Conservation (phyloP, 2,329 filamentous ascomycete species). For the Uncinocarpus reesii region DNA sequence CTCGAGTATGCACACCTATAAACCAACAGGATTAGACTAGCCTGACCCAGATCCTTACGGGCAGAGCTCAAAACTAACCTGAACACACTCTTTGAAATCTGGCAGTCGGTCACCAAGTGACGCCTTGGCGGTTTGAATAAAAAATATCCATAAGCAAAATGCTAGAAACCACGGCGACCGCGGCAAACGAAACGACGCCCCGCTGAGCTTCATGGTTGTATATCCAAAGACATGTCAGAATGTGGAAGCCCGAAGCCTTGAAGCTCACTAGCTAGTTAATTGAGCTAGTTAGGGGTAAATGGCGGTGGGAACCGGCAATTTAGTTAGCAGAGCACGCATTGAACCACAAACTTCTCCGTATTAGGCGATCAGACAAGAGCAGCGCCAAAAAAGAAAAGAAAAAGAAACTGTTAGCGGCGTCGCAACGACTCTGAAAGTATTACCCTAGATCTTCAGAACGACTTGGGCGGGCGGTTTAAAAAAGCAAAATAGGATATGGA, state of each 20-base stretch:
- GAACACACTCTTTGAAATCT: conserved; percentile 76
- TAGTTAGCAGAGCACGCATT: no score
- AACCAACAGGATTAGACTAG: not conserved
- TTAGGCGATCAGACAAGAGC: no score
- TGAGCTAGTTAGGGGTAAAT: not conserved
- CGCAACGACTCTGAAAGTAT: no score
- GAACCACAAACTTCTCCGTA: no score
- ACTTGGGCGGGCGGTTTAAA: no score
- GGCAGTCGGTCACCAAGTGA: conserved; percentile 76
- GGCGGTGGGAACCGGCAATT: conserved; percentile 11
- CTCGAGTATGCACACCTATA: conserved; percentile 64
- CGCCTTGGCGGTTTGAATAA: conserved; percentile 44
- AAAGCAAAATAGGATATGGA: conserved; percentile 13
- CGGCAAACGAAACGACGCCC: conserved; percentile 1
- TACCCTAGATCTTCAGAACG: no score
- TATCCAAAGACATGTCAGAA: not conserved
- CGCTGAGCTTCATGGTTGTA: conserved; percentile 15
- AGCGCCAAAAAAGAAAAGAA: not conserved
- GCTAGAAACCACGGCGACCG: conserved; percentile 21
- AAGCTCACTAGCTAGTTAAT: no score
- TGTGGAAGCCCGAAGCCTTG: not conserved
- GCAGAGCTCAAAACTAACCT: conserved; percentile 45
- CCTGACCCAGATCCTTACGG: conserved; percentile 9
- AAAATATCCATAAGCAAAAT: conserved; percentile 26
- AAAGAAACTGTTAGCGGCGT: not conserved